Base-by-base conservation (phyloP, 2,329 filamentous ascomycete species). In the Phoma sp. region DNA sequence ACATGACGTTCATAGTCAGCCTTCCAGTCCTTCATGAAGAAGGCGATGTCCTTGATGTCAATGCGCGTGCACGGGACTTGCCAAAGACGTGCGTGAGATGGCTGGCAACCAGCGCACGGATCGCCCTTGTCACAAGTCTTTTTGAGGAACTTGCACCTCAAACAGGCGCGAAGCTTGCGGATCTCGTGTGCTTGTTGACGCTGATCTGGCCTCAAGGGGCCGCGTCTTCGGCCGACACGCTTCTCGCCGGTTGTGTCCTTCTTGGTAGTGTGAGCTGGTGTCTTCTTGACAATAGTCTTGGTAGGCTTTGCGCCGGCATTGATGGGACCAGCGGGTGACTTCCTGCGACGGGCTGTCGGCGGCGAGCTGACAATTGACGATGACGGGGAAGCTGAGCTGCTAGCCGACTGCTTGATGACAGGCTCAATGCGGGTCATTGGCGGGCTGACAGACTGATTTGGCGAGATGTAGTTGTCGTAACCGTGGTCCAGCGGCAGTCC, bases 1-100 rank as follows among this genome's bases (percentile, higher is more conserved):
- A 95, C 85, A 73, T 97, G 93, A 65, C 92, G 89, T 78, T 96
- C 92, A 68, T 95, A 96, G 75, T 98, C 93, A 39, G 92, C 93
- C 79, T 93, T 96, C 93, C 93, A 98, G 77, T 97, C 93, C 82
- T 97, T 97, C 90, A 97, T 95, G 82, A 98, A 98, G 77, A 96
- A 96, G 38, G 87, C 90, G 69, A 98, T 96, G 69, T 98, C 93
- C 83, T 96, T 97, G 82, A 98, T 98, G 76, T 97, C 93, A 70
- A 97, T 96, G 58, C 93, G 90, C 36, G 93, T 98, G 82, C 93
- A 98, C 57, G 93, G 93, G 39, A 98, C 93, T 78, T 97, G 93
- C 93, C 93, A 98, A 47, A 98, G 83, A 61, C 93, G 88, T 60
- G 93, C 93, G 75, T 98, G 93, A 18, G 93, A 96, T 45, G 93